A percentile compares a stretch with the other conserved stretches of the same genome.
Evolutionary conservation across 345 rosid genomes (phyloP).

Genomic region (Combretum micranthum): DNA sequence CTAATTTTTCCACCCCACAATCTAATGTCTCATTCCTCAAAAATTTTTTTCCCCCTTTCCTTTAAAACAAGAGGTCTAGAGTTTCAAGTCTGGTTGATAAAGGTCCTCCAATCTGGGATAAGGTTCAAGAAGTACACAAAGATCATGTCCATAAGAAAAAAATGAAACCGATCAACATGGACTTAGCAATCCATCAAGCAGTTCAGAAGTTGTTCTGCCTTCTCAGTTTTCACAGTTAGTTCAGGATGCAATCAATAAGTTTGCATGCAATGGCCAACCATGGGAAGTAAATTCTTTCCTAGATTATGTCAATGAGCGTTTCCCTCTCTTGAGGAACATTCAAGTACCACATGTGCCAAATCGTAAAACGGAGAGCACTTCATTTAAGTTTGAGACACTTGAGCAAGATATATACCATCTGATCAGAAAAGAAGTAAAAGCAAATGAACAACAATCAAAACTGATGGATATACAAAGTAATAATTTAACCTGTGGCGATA

Average conservation of each 20-base stretch:
- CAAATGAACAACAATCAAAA: slow-evolving; percentile 18
- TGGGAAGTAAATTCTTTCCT: slow-evolving; percentile 46
- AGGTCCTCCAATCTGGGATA: slow-evolving; percentile 70
- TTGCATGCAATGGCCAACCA: slow-evolving; percentile 26
- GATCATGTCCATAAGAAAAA: slow-evolving; percentile 19
- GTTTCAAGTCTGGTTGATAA: slow-evolving; percentile 67
- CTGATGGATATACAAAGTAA: slow-evolving; percentile 17
- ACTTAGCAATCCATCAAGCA: slow-evolving; percentile 22
- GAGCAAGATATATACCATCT: slow-evolving; percentile 55
- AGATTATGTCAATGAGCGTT: slow-evolving; percentile 43
- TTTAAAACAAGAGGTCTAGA: slow-evolving; percentile 72
- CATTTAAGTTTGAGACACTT: slow-evolving; percentile 36
- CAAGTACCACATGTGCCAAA: slow-evolving; percentile 30
- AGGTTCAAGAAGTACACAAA: slow-evolving; percentile 28
- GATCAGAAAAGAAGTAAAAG: slow-evolving; percentile 30
- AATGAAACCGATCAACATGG: slow-evolving; percentile 27
- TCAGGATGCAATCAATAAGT: slow-evolving; percentile 40
- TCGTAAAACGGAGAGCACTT: slow-evolving; percentile 32
- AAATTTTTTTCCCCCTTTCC: slow-evolving; percentile 8
- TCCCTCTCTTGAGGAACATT: slow-evolving; percentile 35
- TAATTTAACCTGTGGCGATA: slow-evolving; percentile 23
- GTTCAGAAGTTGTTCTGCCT: slow-evolving; percentile 29
- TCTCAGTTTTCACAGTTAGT: slow-evolving; percentile 32
- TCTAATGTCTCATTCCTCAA: background rate
- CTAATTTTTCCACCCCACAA: background rate